Evolutionary conservation across 805 yeast species (phyloP).

Genomic region (Wickerhamiella musiphila): DNA sequence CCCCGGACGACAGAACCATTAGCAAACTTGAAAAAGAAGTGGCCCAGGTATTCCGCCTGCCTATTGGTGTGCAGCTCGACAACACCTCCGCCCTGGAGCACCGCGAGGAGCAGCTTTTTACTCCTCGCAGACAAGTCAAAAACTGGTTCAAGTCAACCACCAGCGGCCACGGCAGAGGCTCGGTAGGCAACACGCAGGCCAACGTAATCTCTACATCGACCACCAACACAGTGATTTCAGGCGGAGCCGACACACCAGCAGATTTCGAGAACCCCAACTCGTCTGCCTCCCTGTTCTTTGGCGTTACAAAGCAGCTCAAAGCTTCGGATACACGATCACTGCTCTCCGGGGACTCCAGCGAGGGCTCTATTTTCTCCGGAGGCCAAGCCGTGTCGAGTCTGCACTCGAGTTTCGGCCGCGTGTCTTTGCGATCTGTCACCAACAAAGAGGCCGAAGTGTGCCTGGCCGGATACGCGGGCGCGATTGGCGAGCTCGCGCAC

Average conservation of each 20-base stretch:
- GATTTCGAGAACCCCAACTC: not conserved
- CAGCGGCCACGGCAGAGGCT: constrained; percentile 3
- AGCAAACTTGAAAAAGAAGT: constrained; percentile 1
- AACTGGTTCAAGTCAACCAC: not conserved
- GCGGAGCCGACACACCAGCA: not conserved
- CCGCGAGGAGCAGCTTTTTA: not conserved
- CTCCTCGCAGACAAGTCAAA: not conserved
- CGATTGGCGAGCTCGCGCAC: not conserved
- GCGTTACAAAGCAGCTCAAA: not conserved
- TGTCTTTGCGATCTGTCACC: not conserved
- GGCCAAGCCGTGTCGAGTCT: too few relatives aligned
- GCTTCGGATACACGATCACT: not conserved
- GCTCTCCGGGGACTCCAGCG: not conserved
- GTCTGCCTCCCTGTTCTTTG: not conserved
- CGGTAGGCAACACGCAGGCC: not conserved
- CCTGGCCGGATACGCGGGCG: not conserved
- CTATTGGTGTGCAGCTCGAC: not conserved
- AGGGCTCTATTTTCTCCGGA: too few relatives aligned
- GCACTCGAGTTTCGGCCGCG: not conserved
- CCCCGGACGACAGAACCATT: constrained; percentile 1
- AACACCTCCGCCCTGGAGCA: constrained; percentile 1
- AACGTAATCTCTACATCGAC: not conserved
- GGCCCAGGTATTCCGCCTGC: constrained; percentile 1
- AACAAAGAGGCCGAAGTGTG: not conserved
- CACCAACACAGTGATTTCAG: not conserved